Base-by-base conservation (phyloP, 768 basidiomycete species). In the Nidularia pulvinata region DNA sequence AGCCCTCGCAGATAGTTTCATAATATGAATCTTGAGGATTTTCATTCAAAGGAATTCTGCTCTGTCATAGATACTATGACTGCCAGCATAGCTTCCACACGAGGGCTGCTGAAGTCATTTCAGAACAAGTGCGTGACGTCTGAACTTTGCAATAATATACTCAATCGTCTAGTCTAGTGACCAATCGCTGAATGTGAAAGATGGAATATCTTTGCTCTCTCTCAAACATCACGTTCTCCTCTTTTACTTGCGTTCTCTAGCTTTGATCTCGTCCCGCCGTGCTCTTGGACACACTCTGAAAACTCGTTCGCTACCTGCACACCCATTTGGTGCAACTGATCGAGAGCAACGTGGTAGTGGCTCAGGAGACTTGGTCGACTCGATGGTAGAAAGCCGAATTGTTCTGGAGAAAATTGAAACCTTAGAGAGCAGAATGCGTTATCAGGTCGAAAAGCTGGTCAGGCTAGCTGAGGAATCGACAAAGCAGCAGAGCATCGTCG, bases 391-490 rank as follows among this genome's bases (percentile, higher is more conserved):
- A 63, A 79, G 81, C 16, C 84, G 94, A 10, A 74, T 95, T 44
- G 83, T 93, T 7, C 80, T 98, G 45, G 97, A 99, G 65, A 98
- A 97, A 72, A 79, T 89, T 47, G 88, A 88, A 55, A 79, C 84
- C 0, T 78, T 99, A 22, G 95, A 98, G 69, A 77, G 78, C 50
- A 86, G 91, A 63, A 89, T 99, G 81, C 84, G 82, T 47, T 98
- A 99, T 68, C 97, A 98, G 67, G 93, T 99, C 61, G 94, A 98
- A 59, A 98, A 98, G 66, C 82, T 99, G 14, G 82, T 95, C 30
- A 81, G 83, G 55, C 69, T 91, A 5, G 88, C 93, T 1, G 84
- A 88, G 53, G 86, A 90, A 59, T 72, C 78, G 14, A 69, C 75
- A 22, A 69, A 75, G 57, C 72, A 65, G 48, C 61, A 69, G 47